Evolutionary conservation across 2,329 filamentous ascomycete species (phyloP).

Genomic region (Zymoseptoria pseudotritici): DNA sequence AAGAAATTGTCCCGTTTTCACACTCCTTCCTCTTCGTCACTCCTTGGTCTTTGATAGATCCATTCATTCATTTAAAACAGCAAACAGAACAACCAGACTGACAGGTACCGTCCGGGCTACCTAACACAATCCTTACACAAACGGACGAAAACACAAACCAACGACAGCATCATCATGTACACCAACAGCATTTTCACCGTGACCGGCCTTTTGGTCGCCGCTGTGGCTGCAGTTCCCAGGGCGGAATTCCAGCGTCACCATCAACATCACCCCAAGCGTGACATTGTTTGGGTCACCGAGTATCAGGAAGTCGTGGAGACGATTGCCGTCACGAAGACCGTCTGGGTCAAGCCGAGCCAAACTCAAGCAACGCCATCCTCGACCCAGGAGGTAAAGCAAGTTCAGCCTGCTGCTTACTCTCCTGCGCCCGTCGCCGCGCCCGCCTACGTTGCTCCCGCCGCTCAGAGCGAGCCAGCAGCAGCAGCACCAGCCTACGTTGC

Average conservation of each 20-base stretch:
- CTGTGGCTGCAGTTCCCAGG: constrained; percentile 26
- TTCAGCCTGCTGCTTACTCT: constrained; percentile 1
- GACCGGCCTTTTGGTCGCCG: constrained; percentile 24
- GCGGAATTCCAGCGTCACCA: constrained; percentile 11
- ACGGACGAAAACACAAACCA: constrained; percentile 6
- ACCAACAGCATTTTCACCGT: constrained; percentile 25
- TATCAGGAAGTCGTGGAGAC: constrained; percentile 43
- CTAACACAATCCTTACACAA: constrained; percentile 10
- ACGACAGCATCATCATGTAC: constrained; percentile 20
- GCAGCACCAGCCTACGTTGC: constrained; percentile 18
- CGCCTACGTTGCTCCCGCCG: constrained; percentile 5
- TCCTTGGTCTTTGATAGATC: constrained; percentile 24
- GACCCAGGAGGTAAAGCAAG: constrained; percentile 2
- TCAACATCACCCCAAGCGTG: constrained; percentile 29
- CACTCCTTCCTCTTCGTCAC: constrained; percentile 18
- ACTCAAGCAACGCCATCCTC: constrained; percentile 15
- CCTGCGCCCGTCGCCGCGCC: background rate
- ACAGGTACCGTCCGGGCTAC: background rate
- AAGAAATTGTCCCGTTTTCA: constrained; percentile 14
- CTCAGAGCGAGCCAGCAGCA: constrained; percentile 4
- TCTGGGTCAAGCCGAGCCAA: constrained; percentile 37
- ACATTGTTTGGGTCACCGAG: constrained; percentile 45
- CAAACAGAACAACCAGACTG: background rate
- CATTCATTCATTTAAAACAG: constrained; percentile 12
- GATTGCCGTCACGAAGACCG: constrained; percentile 41